These are phyloP conservation scores for Pontederia paniculata DNA, from an alignment of 176 grass and related monocot genomes.

Conservation along the genomic window DNA sequence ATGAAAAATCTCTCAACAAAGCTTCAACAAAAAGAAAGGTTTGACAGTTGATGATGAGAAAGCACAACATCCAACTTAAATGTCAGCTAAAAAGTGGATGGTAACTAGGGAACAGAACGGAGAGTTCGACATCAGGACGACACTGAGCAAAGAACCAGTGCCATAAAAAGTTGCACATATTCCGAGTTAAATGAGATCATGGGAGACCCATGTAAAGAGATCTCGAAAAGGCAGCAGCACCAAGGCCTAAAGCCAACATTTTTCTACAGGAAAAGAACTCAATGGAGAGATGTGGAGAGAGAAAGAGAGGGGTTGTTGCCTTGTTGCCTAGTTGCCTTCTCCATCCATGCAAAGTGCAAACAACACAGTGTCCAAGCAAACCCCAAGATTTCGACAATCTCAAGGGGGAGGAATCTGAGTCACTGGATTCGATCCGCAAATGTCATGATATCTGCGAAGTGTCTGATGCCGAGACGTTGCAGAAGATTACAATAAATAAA, in stretches of 20 bases:
- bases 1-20: too few relatives aligned
- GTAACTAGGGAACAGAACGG: too few relatives aligned
- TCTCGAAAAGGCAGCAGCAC: conserved; percentile 25
- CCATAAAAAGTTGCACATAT: conserved; percentile 12
- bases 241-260: neutral
- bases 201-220: conserved; percentile 35
- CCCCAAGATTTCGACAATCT: conserved; percentile 15
- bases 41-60: too few relatives aligned
- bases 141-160: conserved; percentile 15
- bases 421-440: conserved; percentile 3
- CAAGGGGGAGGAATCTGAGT: conserved; percentile 27
- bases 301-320: conserved; percentile 21
- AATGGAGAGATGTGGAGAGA: conserved; percentile 11
- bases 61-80: too few relatives aligned
- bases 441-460: neutral
- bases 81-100: too few relatives aligned
- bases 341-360: too few relatives aligned
- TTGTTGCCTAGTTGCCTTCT: too few relatives aligned
- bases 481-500: too few relatives aligned
- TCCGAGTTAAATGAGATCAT: conserved; percentile 25
- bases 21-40: too few relatives aligned
- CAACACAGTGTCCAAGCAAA: conserved; percentile 4
- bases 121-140: conserved; percentile 14
- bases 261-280: neutral
- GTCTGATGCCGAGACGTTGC: too few relatives aligned